These are phyloP conservation scores for Penicillium psychrosexuale DNA, from an alignment of 2,329 filamentous ascomycete genomes.

Conservation along the genomic window DNA sequence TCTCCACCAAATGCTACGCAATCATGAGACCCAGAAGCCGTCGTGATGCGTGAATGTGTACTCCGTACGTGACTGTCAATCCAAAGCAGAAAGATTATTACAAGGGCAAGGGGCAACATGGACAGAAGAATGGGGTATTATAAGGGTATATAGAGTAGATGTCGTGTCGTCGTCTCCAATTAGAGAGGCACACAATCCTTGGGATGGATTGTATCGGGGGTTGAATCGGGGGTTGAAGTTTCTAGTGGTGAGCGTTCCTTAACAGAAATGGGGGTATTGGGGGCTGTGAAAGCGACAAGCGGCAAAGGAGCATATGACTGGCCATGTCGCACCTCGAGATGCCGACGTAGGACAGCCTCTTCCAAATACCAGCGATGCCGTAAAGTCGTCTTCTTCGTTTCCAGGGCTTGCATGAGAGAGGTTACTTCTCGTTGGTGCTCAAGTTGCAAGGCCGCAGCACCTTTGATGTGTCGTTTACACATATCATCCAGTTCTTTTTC, in stretches of 20 bases:
- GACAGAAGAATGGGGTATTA: conserved; percentile 5
- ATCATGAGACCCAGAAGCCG: conserved; percentile 20
- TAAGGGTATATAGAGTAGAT: conserved; percentile 9
- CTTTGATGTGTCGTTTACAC: conserved; percentile 32
- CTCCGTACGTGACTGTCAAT: conserved; percentile 12
- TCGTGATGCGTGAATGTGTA: conserved; percentile 22
- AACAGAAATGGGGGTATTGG: conserved; percentile 31
- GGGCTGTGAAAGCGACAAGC: conserved; percentile 34
- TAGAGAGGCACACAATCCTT: neutral
- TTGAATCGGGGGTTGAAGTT: conserved; percentile 1
- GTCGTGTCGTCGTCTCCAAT: conserved; percentile 6
- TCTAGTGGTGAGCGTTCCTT: conserved; percentile 14
- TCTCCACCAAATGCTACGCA: conserved; percentile 32
- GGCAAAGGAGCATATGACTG: conserved; percentile 41
- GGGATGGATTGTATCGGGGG: conserved; percentile 4
- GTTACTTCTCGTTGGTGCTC: conserved; percentile 36
- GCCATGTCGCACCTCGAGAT: conserved; percentile 37
- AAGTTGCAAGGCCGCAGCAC: conserved; percentile 34
- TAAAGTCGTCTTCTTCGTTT: conserved; percentile 34
- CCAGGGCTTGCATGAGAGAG: conserved; percentile 30
- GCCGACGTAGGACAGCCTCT: conserved; percentile 41
- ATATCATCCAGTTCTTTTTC: conserved; percentile 39
- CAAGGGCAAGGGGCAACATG: conserved; percentile 13
- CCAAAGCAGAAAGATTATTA: conserved; percentile 17
- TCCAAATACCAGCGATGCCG: conserved; percentile 43